These are phyloP conservation scores for Crithidia fasciculata DNA, from an alignment of 208 protist species.

Conservation along the genomic window DNA sequence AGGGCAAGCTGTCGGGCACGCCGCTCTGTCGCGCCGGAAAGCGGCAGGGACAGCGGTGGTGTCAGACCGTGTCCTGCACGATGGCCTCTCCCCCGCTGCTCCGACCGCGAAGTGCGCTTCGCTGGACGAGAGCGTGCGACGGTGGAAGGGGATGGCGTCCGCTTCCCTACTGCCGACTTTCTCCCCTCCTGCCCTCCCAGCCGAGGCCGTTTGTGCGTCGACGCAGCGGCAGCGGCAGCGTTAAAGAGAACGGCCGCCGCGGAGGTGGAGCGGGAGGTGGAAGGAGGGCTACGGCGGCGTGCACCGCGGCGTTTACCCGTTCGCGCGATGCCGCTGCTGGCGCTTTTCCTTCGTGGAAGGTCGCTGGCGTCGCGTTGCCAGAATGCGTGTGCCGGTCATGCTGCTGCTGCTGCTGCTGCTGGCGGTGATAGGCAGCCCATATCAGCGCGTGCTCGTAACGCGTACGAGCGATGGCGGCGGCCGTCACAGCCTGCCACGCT, in stretches of 20 bases:
- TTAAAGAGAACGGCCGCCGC: slow-evolving; percentile 17
- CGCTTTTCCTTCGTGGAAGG: neutral
- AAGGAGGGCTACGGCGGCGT: neutral
- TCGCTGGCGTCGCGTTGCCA: neutral
- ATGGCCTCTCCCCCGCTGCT: neutral
- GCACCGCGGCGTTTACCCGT: neutral
- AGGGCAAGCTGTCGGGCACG: neutral
- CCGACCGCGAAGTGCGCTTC: neutral
- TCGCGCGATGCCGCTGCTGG: neutral
- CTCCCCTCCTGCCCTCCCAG: neutral
- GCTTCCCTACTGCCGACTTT: neutral
- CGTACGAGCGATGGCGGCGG: slow-evolving; percentile 38
- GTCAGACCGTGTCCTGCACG: neutral
- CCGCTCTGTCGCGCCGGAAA: slow-evolving; percentile 8
- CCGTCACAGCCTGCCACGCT: slow-evolving; percentile 73
- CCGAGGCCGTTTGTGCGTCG: slow-evolving; percentile 22
- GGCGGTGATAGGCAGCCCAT: slow-evolving; percentile 19
- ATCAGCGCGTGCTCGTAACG: slow-evolving; percentile 36
- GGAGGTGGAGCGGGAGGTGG: neutral
- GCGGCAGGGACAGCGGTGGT: neutral
- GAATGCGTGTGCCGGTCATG: neutral
- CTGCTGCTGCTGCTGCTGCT: neutral
- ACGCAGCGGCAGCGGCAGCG: neutral
- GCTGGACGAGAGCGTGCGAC: neutral
- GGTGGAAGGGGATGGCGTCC: neutral